phyloP scores from a whole-genome alignment of 2,329 filamentous ascomycete species.

The Colletotrichum musae region DNA sequence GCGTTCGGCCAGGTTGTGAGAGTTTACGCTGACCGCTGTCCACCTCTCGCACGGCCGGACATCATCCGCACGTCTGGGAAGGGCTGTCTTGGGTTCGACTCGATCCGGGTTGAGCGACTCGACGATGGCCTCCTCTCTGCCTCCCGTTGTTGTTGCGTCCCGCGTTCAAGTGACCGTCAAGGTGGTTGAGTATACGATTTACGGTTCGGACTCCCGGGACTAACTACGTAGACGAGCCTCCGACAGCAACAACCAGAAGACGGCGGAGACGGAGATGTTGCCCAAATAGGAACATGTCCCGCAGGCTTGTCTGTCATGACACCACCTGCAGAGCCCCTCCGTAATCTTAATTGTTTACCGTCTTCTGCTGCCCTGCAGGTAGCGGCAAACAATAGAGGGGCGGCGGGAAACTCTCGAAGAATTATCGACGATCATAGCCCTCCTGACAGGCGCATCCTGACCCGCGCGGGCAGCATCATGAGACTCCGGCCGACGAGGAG shows the following conservation, averaged over 20 bases:
- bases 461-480: conserved; percentile 27
- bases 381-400: conserved; percentile 38
- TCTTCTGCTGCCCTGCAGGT: conserved; percentile 31
- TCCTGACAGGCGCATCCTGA: conserved; percentile 40
- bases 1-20: conserved; percentile 25
- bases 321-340: conserved; percentile 41
- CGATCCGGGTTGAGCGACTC: conserved; percentile 41
- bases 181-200: conserved; percentile 1
- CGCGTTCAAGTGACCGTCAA: conserved; percentile 9
- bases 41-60: conserved; percentile 39
- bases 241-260: conserved; percentile 13
- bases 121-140: conserved; percentile 38
- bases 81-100: conserved; percentile 40
- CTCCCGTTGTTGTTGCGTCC: conserved; percentile 9
- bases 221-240: neutral
- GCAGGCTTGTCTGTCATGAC: conserved; percentile 25
- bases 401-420: conserved; percentile 33
- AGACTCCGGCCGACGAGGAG: conserved; percentile 31
- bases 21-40: conserved; percentile 37
- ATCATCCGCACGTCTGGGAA: conserved; percentile 45
- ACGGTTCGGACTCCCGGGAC: conserved; percentile 34
- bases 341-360: conserved; percentile 43
- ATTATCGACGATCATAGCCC: conserved; percentile 30
- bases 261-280: conserved; percentile 5
- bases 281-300: conserved; percentile 36